Conservation (phyloP, 2,329 filamentous ascomycete genomes). For the Talaromyces sp. region DNA sequence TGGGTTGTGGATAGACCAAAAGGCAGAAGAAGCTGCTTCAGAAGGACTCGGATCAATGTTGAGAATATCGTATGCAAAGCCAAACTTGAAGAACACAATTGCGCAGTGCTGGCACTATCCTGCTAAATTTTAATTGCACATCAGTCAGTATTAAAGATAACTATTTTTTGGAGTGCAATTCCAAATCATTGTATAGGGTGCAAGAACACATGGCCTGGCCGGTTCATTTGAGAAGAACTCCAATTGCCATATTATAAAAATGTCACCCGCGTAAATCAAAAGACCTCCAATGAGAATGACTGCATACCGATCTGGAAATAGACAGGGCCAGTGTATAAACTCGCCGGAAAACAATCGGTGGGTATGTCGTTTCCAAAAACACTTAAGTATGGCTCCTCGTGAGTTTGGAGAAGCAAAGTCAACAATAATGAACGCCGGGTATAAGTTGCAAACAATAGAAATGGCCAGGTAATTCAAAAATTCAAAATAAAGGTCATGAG, state of each 20-base stretch:
- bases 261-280: not conserved
- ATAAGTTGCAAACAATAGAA: not conserved
- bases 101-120: too few species aligned
- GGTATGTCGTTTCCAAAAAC: not conserved
- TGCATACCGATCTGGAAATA: not conserved
- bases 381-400: too few species aligned
- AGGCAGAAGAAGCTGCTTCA: not conserved
- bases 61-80: not conserved
- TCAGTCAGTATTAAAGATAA: too few species aligned
- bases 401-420: too few species aligned
- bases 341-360: too few species aligned
- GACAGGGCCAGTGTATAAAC: not conserved
- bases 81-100: too few species aligned
- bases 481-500: conserved; percentile 8
- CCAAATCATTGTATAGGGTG: too few species aligned
- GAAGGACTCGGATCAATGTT: not conserved
- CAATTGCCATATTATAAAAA: not conserved
- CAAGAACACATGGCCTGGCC: not conserved
- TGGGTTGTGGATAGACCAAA: not conserved
- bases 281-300: not conserved
- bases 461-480: too few species aligned
- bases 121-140: not conserved
- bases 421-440: not conserved
- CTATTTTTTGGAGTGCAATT: too few species aligned
- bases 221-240: not conserved